Evolutionary conservation across 192 early-diverging fungal genomes (phyloP), one percentile per base, ranked within the genome.

Genomic region (Podila epicladia): DNA sequence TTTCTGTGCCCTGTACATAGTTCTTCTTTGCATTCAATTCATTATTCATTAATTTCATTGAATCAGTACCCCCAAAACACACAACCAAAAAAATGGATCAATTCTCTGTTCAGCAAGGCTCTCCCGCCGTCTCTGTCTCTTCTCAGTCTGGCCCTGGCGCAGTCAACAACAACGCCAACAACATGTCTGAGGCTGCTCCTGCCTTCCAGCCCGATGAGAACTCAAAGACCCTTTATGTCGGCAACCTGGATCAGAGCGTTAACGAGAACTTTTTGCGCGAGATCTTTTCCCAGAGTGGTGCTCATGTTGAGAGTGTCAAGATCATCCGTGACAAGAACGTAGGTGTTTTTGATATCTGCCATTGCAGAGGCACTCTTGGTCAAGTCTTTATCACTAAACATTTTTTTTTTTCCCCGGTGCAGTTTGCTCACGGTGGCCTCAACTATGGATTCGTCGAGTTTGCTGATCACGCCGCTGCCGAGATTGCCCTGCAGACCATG

Each of bases 401-500:
- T 22, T 37, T 0, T 37, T 26, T 58, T 66, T 41, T 58, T 8
- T 2, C 28, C 51, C 26, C 24, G 58, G 12, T 15, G 8, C 87
- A 91, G 87, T 89, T 88, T 82, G 77, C 71, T 31, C 80, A 91
- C 59, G 89, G 87, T 58, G 92, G 90, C 19, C 82, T 95, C 65
- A 95, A 94, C 86, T 97, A 94, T 84, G 96, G 94, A 17, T 97
- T 97, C 84, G 93, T 97, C 61, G 95, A 95, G 76, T 94, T 90
- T 87, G 80, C 80, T 64, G 91, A 92, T 51, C 91, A 91, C 75
- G 83, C 86, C 65, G 76, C 87, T 49, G 96, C 96, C 48, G 91
- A 93, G 26, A 61, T 77, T 51, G 95, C 94, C 38, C 82, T 95
- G 26, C 85, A 91, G 69, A 71, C 60, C 26, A 82, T 96, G 67